Percentiles rank a stretch among this genome's conserved stretches.
Conservation (phyloP, 257 asterid genomes). For the Anisodus tanguticus region DNA sequence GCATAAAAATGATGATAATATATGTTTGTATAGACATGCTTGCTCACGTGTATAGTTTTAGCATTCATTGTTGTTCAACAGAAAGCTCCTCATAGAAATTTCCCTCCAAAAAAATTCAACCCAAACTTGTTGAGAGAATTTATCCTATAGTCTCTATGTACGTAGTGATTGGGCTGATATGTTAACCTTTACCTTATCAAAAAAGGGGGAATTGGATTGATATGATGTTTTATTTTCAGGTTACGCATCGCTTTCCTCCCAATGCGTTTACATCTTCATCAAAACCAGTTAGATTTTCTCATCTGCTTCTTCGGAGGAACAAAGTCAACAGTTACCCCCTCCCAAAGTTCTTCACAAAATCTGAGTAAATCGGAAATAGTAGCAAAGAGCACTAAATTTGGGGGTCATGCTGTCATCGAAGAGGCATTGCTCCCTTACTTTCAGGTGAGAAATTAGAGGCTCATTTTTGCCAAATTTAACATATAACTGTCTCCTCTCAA, state of each 20-base stretch:
- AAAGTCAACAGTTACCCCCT: conserved; percentile 52
- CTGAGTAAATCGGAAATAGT: conserved; percentile 49
- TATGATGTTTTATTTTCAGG: conserved; percentile 47
- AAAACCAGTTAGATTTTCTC: conserved; percentile 94
- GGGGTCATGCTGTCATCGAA: conserved; percentile 51
- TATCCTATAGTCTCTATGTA: conserved; percentile 2
- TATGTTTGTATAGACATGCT: not conserved
- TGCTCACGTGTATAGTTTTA: not conserved
- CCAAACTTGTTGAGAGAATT: conserved; percentile 12
- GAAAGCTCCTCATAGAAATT: not conserved
- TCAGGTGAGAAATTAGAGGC: conserved; percentile 62
- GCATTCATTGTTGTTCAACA: conserved; percentile 3
- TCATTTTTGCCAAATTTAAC: conserved; percentile 22
- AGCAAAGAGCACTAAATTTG: conserved; percentile 47
- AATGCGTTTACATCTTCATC: conserved; percentile 88
- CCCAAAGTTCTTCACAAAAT: conserved; percentile 46
- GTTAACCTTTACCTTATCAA: not conserved
- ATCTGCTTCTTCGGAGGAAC: conserved; percentile 86
- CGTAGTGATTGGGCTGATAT: conserved; percentile 5
- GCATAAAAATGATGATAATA: not conserved
- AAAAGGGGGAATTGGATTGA: not conserved
- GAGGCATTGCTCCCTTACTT: conserved; percentile 95
- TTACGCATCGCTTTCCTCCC: conserved; percentile 86
- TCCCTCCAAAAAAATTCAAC: conserved; percentile 3
- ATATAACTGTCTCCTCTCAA: conserved; percentile 16